Evolutionary conservation across 441 rosid species (phyloP).

Genomic region (Erodium chrysanthum): DNA sequence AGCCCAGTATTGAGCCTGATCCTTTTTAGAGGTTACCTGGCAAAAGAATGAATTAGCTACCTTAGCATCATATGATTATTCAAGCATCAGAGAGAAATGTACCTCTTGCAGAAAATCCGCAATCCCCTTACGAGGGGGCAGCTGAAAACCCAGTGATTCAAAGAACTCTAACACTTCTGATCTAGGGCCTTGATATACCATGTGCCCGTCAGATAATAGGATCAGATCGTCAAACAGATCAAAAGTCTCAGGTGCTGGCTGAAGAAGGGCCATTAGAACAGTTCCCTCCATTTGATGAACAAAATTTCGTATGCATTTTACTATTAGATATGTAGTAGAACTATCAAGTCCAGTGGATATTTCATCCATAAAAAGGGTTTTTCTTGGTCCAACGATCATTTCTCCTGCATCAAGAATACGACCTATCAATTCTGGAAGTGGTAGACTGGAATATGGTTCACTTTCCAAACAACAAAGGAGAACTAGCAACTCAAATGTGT

Average conservation of each 20-base stretch:
- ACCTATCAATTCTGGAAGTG: no score
- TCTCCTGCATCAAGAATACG: constrained; percentile 44
- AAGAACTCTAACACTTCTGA: constrained; percentile 66
- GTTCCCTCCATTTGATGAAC: constrained; percentile 88
- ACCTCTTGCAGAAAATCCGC: constrained; percentile 99
- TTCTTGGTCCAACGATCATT: constrained; percentile 88
- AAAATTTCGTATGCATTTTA: constrained; percentile 62
- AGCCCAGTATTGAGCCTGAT: constrained; percentile 97
- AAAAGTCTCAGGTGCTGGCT: constrained; percentile 93
- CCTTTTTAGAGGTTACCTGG: constrained; percentile 85
- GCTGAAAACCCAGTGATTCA: constrained; percentile 70
- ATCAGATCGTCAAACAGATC: constrained; percentile 75
- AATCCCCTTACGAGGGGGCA: constrained; percentile 74
- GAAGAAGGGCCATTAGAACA: constrained; percentile 84
- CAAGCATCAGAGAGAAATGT: constrained; percentile 13
- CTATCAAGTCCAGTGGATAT: constrained; percentile 94
- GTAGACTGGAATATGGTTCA: no score
- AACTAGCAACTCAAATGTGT: no score
- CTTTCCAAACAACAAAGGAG: no score
- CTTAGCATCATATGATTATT: constrained; percentile 12
- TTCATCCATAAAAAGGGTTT: constrained; percentile 90
- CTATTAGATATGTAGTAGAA: constrained; percentile 82
- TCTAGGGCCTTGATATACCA: constrained; percentile 80
- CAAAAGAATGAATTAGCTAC: constrained; percentile 17
- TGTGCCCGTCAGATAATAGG: constrained; percentile 68